Base-by-base conservation (phyloP, 306 rosid genomes). In the Mucuna pruriens region DNA sequence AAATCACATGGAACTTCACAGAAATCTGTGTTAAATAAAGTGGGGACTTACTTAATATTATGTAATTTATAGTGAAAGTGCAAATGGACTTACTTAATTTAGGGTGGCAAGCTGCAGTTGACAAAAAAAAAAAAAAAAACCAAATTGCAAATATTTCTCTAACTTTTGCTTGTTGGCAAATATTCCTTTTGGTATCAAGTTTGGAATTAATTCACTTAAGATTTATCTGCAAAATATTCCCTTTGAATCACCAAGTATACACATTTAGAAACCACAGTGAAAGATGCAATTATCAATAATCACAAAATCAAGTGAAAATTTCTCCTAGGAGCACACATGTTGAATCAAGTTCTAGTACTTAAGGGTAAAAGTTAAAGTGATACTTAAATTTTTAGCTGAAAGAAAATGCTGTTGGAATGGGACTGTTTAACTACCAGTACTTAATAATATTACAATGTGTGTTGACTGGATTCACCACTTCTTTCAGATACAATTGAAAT, bases 401-500 rank as follows among this genome's bases (percentile, higher is more conserved):
- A 55, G 49, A 68, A 72, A 73, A 46, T 64, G 69, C 48, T 54
- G 54, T 52, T 84, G 74, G 73, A 46, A 20, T 83, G 72, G 75
- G 49, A 17, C 58, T 52, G 22, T 38, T 25, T 60, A 62, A 77
- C 25, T 66, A 22, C 39, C 40, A 19, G 62, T 29, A 42, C 63
- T 23, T 84, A 57, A 66, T 60, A 62, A 66, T 74, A 31, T 71
- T 52, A 15, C 57, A 74, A 69, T 79, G 40, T 64, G 36, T 45
- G n/a, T 34, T 80, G 71, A 80, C 79, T 74, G 75, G 70, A 60
- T 69, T 76, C 25, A 38, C 38, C 25, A 65, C 76, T 84, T 66
- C 79, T 82, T 89, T 80, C 91, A 96, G 99, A 94, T 96, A 86
- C 99, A 93, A 96, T 89, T 96, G 90, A 96, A 96, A 87, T 89